Evolutionary conservation across 192 early-diverging fungal species (phyloP).

Genomic region (Chytriomyces hyalinus): DNA sequence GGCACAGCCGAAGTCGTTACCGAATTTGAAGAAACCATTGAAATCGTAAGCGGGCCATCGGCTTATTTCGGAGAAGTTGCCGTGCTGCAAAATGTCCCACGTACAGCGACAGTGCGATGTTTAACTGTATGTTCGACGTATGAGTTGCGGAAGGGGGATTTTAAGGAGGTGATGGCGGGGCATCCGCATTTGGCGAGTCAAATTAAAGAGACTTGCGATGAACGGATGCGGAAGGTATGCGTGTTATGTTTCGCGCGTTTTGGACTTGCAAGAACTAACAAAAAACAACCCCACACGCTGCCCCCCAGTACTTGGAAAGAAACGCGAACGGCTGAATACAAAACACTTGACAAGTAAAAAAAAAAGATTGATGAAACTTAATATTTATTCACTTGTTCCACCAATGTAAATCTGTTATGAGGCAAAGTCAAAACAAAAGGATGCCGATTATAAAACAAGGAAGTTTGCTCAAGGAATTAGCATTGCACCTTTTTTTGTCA

Average conservation of each 20-base stretch:
- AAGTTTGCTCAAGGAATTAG: too few species aligned
- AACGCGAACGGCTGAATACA: too few species aligned
- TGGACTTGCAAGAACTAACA: slow-evolving; percentile 38
- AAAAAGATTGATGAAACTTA: too few species aligned
- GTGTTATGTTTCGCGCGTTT: too few species aligned
- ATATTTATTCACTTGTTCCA: too few species aligned
- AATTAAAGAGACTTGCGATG: slow-evolving; percentile 48
- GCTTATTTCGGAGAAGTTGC: slow-evolving; percentile 62
- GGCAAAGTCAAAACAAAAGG: too few species aligned
- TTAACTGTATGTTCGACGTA: slow-evolving; percentile 44
- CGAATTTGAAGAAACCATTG: slow-evolving; percentile 45
- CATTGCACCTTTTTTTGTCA: too few species aligned
- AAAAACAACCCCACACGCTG: slow-evolving; percentile 6
- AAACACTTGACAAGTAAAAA: too few species aligned
- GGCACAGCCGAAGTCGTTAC: slow-evolving; percentile 44
- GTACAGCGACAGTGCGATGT: slow-evolving; percentile 47
- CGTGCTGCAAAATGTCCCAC: slow-evolving; percentile 53
- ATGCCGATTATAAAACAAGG: too few species aligned
- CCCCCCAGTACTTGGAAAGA: too few species aligned
- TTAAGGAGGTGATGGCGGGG: slow-evolving; percentile 40
- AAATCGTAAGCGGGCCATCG: slow-evolving; percentile 41
- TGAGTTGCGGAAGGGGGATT: slow-evolving; percentile 37
- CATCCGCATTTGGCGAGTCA: slow-evolving; percentile 39
- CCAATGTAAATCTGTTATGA: too few species aligned
- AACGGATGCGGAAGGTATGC: slow-evolving; percentile 38